These are phyloP conservation scores for Mycena maculata DNA, from an alignment of 768 basidiomycete species.

Conservation along the genomic window DNA sequence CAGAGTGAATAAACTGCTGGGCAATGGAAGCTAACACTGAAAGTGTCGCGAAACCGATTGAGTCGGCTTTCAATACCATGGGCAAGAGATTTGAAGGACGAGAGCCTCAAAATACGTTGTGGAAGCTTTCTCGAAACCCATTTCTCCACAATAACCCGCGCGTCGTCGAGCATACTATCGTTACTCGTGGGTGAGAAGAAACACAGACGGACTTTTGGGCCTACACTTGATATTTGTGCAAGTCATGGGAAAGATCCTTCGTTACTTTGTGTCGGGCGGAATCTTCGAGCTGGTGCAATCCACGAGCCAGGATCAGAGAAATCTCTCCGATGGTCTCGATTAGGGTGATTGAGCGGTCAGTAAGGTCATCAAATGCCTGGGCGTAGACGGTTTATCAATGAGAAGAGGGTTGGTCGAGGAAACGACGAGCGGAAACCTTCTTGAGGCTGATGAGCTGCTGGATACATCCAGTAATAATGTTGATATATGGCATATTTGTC, in stretches of 20 bases:
- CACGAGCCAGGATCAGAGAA: not conserved
- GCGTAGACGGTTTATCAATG: not conserved
- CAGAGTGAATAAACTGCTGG: no score
- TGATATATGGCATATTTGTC: not conserved
- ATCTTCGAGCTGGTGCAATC: not conserved
- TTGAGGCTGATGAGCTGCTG: not conserved
- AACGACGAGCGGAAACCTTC: not conserved
- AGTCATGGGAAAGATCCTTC: not conserved
- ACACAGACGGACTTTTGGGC: no score
- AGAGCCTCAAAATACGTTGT: not conserved
- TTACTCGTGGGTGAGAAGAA: no score
- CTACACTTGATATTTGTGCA: slow-evolving; percentile 6
- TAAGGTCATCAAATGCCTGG: not conserved
- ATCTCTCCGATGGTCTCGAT: not conserved
- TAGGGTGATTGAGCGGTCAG: not conserved
- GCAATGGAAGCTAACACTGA: slow-evolving; percentile 12
- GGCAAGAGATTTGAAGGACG: not conserved
- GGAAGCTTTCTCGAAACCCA: not conserved
- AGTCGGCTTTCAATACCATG: slow-evolving; percentile 11
- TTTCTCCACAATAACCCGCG: not conserved
- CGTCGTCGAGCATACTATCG: no score
- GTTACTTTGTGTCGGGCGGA: not conserved
- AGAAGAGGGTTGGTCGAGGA: no score
- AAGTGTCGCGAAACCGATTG: slow-evolving; percentile 10
- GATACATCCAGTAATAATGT: not conserved